phyloP scores from a whole-genome alignment of 768 basidiomycete species.

The Pilatotrama ljubarskyi region DNA sequence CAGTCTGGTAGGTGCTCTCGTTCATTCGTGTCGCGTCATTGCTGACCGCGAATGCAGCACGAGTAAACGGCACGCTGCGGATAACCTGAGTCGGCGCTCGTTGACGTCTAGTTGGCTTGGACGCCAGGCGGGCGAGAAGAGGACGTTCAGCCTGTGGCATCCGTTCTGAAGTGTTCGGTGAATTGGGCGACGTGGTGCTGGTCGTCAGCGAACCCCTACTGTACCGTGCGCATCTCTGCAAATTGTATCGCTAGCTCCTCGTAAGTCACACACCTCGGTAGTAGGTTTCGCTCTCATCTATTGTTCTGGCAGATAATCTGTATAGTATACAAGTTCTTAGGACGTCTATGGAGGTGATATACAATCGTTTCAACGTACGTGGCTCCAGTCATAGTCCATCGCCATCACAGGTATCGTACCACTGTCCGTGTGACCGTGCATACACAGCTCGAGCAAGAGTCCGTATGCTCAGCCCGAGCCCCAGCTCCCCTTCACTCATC shows the following conservation, averaged over 20 bases:
- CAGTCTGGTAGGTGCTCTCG: conserved; percentile 3
- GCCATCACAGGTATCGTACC: not conserved
- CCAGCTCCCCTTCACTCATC: not conserved
- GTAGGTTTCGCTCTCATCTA: not conserved
- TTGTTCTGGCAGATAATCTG: not conserved
- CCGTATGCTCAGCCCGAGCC: not conserved
- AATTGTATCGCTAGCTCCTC: conserved; percentile 10
- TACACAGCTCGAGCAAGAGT: not conserved
- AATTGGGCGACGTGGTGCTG: not conserved
- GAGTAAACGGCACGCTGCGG: not conserved
- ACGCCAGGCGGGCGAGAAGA: not conserved
- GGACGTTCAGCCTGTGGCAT: conserved; percentile 16
- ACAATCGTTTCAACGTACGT: not conserved
- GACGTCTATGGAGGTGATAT: not conserved
- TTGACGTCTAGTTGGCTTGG: not conserved
- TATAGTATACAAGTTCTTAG: not conserved
- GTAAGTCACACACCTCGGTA: not conserved
- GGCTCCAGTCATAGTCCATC: not conserved
- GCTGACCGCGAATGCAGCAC: not conserved
- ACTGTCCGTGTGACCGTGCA: conserved; percentile 8
- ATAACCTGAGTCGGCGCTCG: not conserved
- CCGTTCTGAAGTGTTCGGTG: conserved; percentile 4
- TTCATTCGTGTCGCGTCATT: not conserved
- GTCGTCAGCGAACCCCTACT: not conserved
- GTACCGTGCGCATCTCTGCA: not conserved